Evolutionary conservation across 2,329 filamentous ascomycete genomes (phyloP).

Genomic region (Mycosphaerelloides madeirae): DNA sequence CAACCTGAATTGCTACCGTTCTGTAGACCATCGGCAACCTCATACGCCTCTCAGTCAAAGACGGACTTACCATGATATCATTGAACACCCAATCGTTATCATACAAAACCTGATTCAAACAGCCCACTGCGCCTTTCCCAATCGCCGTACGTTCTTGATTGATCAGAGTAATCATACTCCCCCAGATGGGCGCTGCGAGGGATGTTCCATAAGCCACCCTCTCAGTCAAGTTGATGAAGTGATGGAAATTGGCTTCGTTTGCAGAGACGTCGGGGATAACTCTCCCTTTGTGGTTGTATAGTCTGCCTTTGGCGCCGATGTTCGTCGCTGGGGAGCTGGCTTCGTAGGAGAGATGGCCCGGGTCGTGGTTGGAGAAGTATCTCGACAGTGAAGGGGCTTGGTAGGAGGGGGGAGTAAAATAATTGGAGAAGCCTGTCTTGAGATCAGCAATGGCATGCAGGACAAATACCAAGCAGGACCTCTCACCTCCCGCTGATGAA

Average conservation of each 20-base stretch:
- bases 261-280: conserved; percentile 42
- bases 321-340: conserved; percentile 49
- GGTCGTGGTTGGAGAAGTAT: conserved; percentile 32
- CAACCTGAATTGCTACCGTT: conserved; percentile 35
- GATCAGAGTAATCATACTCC: conserved; percentile 40
- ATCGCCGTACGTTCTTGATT: conserved; percentile 21
- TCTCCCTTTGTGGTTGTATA: conserved; percentile 22
- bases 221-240: conserved; percentile 15
- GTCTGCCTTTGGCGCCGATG: conserved; percentile 28
- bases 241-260: conserved; percentile 25
- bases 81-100: conserved; percentile 34
- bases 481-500: not conserved
- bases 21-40: no score
- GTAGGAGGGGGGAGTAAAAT: conserved; percentile 33
- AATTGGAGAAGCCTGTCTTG: conserved; percentile 31
- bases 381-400: conserved; percentile 37
- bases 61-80: conserved; percentile 32
- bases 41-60: no score
- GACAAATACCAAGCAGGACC: no score
- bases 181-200: conserved; percentile 45
- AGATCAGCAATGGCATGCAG: no score
- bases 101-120: conserved; percentile 31
- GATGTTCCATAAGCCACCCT: conserved; percentile 43
- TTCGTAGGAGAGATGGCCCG: conserved; percentile 29
- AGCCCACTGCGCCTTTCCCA: conserved; percentile 27